Percentiles rank a stretch among this genome's conserved stretches.
Conservation (phyloP, 768 basidiomycete genomes). For the Leccinum arenicola region DNA sequence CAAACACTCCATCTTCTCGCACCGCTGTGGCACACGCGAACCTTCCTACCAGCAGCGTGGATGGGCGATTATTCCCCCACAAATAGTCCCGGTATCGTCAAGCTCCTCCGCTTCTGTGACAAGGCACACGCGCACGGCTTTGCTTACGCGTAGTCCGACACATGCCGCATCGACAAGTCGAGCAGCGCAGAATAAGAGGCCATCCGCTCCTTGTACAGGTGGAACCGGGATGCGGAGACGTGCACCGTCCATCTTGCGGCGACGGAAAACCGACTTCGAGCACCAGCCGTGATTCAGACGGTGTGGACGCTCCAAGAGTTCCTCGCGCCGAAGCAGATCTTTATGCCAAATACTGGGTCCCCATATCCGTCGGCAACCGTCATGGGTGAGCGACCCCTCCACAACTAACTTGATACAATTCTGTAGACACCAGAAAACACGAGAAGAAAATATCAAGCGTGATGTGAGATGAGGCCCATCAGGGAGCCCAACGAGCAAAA, state of each 20-base stretch:
- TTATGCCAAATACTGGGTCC: slow-evolving; percentile 4
- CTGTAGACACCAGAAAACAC: slow-evolving; percentile 90
- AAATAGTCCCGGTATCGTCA: neutral
- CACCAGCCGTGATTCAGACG: slow-evolving; percentile 9
- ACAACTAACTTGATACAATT: neutral
- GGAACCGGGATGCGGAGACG: slow-evolving; percentile 7
- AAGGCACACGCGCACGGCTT: slow-evolving; percentile 6
- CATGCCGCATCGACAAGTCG: slow-evolving; percentile 12
- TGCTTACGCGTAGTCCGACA: slow-evolving; percentile 13
- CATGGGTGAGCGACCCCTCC: neutral
- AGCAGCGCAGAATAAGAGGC: slow-evolving; percentile 13
- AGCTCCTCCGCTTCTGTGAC: slow-evolving; percentile 7
- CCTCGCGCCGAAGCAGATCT: slow-evolving; percentile 9
- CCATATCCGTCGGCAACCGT: neutral
- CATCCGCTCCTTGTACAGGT: neutral
- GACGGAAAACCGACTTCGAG: slow-evolving; percentile 6
- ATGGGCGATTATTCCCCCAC: neutral
- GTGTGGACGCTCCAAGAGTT: slow-evolving; percentile 13
- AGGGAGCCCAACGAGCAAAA: slow-evolving; percentile 93
- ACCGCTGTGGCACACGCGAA: slow-evolving; percentile 12
- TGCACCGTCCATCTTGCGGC: slow-evolving; percentile 12
- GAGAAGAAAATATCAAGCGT: slow-evolving; percentile 94
- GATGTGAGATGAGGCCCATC: slow-evolving; percentile 88
- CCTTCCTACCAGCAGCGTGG: slow-evolving; percentile 1
- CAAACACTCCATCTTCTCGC: slow-evolving; percentile 14